Evolutionary conservation across 345 rosid genomes (phyloP).

Genomic region (Rhizophora apiculata): DNA sequence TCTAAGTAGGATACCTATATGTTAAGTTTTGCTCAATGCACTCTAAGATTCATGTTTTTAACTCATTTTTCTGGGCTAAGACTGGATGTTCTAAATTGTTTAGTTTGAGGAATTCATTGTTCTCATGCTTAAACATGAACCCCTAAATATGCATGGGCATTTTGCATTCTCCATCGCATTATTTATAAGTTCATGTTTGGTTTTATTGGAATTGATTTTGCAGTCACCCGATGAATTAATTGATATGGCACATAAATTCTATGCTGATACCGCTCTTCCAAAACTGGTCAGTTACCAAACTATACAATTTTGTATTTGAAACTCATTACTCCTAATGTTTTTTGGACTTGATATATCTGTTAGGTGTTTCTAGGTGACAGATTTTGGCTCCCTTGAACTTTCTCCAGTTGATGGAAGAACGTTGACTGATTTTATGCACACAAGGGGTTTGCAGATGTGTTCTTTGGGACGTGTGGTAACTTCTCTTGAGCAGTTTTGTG

Average conservation of each 20-base stretch:
- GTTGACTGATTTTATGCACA: constrained; percentile 37
- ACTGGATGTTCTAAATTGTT: too few relatives aligned
- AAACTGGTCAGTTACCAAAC: constrained; percentile 38
- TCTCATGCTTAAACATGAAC: background rate
- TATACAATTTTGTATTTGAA: background rate
- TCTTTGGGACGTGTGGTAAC: constrained; percentile 40
- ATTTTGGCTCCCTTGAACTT: constrained; percentile 26
- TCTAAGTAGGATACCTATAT: background rate
- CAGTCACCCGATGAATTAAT: constrained; percentile 33
- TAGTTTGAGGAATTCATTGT: background rate
- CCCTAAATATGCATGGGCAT: background rate
- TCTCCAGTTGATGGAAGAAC: constrained; percentile 34
- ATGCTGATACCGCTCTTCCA: constrained; percentile 29
- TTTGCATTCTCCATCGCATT: background rate
- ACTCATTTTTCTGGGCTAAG: constrained; percentile 1
- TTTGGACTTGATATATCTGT: constrained; percentile 16
- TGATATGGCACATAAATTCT: constrained; percentile 36
- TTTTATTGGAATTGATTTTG: constrained; percentile 13
- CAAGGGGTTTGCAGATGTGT: constrained; percentile 37
- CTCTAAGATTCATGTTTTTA: background rate
- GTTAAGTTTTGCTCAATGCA: constrained; percentile 13
- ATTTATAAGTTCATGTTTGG: constrained; percentile 5
- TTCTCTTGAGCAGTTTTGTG: background rate
- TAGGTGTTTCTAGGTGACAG: constrained; percentile 24
- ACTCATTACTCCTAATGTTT: background rate